Evolutionary conservation across 164 flowering plant species (phyloP), one percentile per base, ranked within the genome.

Genomic region (Cinnamomum chago): DNA sequence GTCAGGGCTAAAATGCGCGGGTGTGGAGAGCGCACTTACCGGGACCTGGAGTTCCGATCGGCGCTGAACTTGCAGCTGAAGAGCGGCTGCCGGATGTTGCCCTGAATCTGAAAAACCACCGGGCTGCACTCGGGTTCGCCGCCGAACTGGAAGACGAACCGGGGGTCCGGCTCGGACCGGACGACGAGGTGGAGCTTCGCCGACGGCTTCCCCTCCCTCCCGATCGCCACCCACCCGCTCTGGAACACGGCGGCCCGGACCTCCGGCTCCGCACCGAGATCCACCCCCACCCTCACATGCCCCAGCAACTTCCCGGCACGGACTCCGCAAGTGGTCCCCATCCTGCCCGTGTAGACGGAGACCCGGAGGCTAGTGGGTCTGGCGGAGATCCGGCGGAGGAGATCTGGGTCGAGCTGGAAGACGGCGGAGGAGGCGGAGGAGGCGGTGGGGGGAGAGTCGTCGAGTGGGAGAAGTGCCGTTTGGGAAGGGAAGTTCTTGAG

Each of bases 111-210:
- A 76, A 85, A 93, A 33, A 95, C 93, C 51, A 90, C 94, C 58
- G 99, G 98, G 80, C 98, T 95, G 72, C 93, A 91, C 82, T 95
- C 98, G 78, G 99, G 99, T 65, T 93, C 98, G 30, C 97, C 96
- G 0, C 94, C 98, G 81, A 95, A 95, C 85, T 93, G 95, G 80
- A 95, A 95, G 2, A 93, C 90, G 78, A 90, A 95, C 60, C 98
- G 75, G 3, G 98, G 99, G 58, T 93, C 98, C 28, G 96, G 97
- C 70, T 93, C 97, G 23, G 95, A 77, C 76, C 95, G 88, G 64
- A 95, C 98, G 69, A 78, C 77, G 47, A 95, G 12, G 76, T 92
- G 93, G 33, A 95, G 70, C 55, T 80, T 72, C 23, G 91, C 89
- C 18, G 83, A 81, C 23, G 88, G 79, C 70, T 86, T 86, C 62